Conservation (phyloP, 305 asterid genomes). For the Fraxinus sp. region DNA sequence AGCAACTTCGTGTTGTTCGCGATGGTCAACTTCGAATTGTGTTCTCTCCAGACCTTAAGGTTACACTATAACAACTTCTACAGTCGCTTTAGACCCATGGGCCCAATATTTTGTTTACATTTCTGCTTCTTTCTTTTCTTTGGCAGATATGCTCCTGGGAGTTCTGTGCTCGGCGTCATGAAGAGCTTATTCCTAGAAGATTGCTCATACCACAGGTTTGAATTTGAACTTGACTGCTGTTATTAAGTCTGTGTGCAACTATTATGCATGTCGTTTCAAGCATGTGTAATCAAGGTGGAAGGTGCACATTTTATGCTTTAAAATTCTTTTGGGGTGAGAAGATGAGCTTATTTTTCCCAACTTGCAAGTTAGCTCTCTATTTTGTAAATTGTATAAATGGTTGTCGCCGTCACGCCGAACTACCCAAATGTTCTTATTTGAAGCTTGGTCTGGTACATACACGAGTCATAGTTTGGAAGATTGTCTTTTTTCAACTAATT, state of each 20-base stretch:
- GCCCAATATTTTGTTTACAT: neutral
- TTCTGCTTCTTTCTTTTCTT: neutral
- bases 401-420: neutral
- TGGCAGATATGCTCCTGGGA: slow-evolving; percentile 54
- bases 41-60: slow-evolving; percentile 53
- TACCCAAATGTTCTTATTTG: neutral
- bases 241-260: neutral
- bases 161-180: slow-evolving; percentile 50
- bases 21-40: slow-evolving; percentile 52
- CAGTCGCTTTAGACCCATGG: neutral
- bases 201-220: slow-evolving; percentile 49
- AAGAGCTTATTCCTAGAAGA: slow-evolving; percentile 44
- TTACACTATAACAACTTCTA: neutral
- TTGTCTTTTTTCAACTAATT: neutral
- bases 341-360: neutral
- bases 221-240: neutral
- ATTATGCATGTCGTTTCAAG: neutral
- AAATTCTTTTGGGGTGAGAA: neutral
- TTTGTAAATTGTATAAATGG: neutral
- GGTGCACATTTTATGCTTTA: neutral
- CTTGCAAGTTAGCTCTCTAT: neutral
- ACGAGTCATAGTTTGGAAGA: neutral
- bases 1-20: slow-evolving; percentile 46
- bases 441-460: neutral
- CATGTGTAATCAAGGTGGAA: neutral